A percentile compares a stretch with the other conserved stretches of the same genome.
Evolutionary conservation across 805 yeast genomes (phyloP).

Genomic region (Lachancea thermotolerans): DNA sequence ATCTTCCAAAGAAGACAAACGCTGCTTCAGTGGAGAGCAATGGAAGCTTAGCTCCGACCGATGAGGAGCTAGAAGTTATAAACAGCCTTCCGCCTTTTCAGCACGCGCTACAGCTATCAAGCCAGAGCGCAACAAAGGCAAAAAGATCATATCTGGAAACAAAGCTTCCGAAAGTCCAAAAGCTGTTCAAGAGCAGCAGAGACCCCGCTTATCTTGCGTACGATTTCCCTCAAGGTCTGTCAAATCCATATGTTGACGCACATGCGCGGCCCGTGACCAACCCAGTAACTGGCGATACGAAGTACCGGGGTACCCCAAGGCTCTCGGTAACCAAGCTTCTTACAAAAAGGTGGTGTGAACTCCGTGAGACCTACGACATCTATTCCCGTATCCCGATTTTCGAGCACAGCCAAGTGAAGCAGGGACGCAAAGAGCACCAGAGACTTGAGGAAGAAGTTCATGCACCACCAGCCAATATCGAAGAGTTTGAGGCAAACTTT

Average conservation of each 20-base stretch:
- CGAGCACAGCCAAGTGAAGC: constrained; percentile 36
- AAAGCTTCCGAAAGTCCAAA: constrained; percentile 15
- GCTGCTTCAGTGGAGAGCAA: neutral
- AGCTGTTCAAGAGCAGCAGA: constrained; percentile 16
- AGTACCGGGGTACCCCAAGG: constrained; percentile 12
- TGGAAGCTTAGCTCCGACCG: constrained; percentile 3
- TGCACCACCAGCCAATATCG: constrained; percentile 16
- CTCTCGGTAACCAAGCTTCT: constrained; percentile 50
- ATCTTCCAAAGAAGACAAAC: neutral
- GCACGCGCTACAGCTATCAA: neutral
- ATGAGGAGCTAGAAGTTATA: constrained; percentile 10
- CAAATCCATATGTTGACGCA: constrained; percentile 18
- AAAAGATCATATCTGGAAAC: constrained; percentile 14
- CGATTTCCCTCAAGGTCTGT: constrained; percentile 12
- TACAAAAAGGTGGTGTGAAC: constrained; percentile 63
- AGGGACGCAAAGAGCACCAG: constrained; percentile 45
- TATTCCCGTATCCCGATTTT: constrained; percentile 38
- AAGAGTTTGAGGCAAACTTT: constrained; percentile 14
- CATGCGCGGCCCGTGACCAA: constrained; percentile 8
- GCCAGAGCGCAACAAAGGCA: constrained; percentile 3
- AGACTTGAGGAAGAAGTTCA: constrained; percentile 44
- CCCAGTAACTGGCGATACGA: constrained; percentile 8
- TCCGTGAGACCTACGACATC: constrained; percentile 45
- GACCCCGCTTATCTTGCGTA: constrained; percentile 14
- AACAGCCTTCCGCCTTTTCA: constrained; percentile 12